These are phyloP conservation scores for Bauhinia variegata DNA, from an alignment of 306 rosid species.

Conservation along the genomic window DNA sequence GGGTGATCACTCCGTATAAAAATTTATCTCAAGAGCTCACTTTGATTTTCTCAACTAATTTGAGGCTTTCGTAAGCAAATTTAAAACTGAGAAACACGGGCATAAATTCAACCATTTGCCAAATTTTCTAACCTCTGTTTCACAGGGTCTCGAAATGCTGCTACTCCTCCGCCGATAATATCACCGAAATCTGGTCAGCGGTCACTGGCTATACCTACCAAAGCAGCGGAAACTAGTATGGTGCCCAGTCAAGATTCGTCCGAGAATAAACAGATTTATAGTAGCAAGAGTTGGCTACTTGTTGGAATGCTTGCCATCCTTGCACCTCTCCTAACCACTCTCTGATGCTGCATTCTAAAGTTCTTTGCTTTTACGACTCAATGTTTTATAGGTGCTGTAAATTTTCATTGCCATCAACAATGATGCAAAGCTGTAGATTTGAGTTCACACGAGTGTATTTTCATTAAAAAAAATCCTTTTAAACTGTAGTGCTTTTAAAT, in stretches of 20 bases:
- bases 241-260: constrained; percentile 16
- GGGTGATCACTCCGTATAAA: neutral
- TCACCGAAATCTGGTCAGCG: neutral
- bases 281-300: constrained; percentile 24
- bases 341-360: neutral
- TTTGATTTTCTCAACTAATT: neutral
- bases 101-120: neutral
- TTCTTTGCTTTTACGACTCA: neutral
- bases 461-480: no score
- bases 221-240: neutral
- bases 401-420: neutral
- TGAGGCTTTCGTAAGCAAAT: neutral
- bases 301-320: constrained; percentile 18
- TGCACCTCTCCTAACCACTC: constrained; percentile 1
- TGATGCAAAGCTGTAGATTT: neutral
- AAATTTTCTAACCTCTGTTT: neutral
- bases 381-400: neutral
- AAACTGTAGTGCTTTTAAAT: no score
- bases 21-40: neutral
- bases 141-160: constrained; percentile 28
- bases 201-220: neutral
- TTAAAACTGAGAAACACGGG: neutral
- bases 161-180: constrained; percentile 14
- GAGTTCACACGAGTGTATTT: neutral
- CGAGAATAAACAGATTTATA: neutral